A percentile compares a stretch with the other conserved stretches of the same genome.
Evolutionary conservation across 495 filamentous ascomycete species (phyloP).

Genomic region (Xylaria grammica): DNA sequence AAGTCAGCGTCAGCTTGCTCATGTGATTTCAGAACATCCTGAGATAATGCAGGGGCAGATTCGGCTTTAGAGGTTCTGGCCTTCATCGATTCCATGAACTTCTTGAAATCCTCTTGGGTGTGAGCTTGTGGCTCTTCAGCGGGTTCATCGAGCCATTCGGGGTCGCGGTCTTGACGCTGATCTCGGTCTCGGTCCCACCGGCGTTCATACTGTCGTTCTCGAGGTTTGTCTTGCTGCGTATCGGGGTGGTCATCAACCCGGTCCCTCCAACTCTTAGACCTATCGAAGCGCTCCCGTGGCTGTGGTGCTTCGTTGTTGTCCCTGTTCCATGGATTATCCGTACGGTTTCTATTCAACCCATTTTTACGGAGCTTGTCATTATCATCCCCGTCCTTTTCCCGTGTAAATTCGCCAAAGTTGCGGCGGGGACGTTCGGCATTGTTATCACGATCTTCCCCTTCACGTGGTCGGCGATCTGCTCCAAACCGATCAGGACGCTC

Average conservation of each 20-base stretch:
- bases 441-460: constrained; percentile 56
- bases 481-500: constrained; percentile 43
- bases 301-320: constrained; percentile 41
- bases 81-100: constrained; percentile 94
- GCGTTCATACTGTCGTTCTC: constrained; percentile 51
- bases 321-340: constrained; percentile 51
- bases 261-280: constrained; percentile 69
- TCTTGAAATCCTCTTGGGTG: constrained; percentile 91
- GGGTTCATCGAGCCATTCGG: constrained; percentile 84
- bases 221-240: constrained; percentile 45
- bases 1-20: constrained; percentile 31
- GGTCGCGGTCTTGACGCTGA: constrained; percentile 72
- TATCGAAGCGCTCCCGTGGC: constrained; percentile 62
- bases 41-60: constrained; percentile 40
- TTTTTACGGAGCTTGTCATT: constrained; percentile 62
- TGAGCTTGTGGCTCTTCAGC: constrained; percentile 73
- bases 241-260: constrained; percentile 56
- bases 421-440: constrained; percentile 59
- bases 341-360: constrained; percentile 48
- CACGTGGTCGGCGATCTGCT: constrained; percentile 47
- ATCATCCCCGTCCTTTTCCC: constrained; percentile 59
- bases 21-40: constrained; percentile 17
- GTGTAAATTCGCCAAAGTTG: constrained; percentile 52
- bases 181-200: constrained; percentile 71
- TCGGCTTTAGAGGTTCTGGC: constrained; percentile 49